Evolutionary conservation across 768 basidiomycete species (phyloP).

Genomic region (Rhizopogon vulgaris): DNA sequence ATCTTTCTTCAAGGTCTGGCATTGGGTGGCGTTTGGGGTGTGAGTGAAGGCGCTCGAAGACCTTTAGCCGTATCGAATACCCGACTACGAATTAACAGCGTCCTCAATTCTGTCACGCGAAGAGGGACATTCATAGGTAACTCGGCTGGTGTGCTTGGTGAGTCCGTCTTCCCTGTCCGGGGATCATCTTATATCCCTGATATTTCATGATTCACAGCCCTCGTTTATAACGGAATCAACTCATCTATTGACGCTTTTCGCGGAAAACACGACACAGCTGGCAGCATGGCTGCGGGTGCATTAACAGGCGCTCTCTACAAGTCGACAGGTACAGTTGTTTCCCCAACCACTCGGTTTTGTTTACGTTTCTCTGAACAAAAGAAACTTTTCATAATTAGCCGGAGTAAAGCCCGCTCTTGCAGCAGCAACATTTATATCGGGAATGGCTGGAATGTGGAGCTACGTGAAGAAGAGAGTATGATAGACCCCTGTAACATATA

Average conservation of each 20-base stretch:
- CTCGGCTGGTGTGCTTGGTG: conserved; percentile 95
- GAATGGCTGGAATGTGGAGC: conserved; percentile 90
- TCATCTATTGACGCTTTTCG: conserved; percentile 85
- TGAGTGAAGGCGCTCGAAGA: conserved; percentile 88
- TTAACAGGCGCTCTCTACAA: conserved; percentile 89
- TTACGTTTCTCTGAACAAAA: conserved; percentile 31
- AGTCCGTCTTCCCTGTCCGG: conserved; percentile 37
- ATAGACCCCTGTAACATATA: conserved; percentile 39
- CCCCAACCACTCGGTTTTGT: conserved; percentile 15
- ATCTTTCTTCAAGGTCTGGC: conserved; percentile 74
- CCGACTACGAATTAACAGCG: conserved; percentile 90
- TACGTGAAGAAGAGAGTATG: conserved; percentile 87
- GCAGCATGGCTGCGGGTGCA: conserved; percentile 90
- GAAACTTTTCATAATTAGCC: conserved; percentile 50
- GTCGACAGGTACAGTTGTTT: conserved; percentile 72
- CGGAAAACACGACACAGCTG: conserved; percentile 86
- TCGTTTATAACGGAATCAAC: conserved; percentile 95
- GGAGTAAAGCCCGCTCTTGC: conserved; percentile 86
- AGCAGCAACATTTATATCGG: conserved; percentile 85
- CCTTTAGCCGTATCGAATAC: conserved; percentile 82
- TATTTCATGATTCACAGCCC: conserved; percentile 50
- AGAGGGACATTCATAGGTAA: conserved; percentile 98
- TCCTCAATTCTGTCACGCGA: conserved; percentile 94
- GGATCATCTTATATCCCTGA: conserved; percentile 31
- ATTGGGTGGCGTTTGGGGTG: conserved; percentile 92